Base-by-base conservation (phyloP, 345 rosid species). In the Eutrema japonicum region DNA sequence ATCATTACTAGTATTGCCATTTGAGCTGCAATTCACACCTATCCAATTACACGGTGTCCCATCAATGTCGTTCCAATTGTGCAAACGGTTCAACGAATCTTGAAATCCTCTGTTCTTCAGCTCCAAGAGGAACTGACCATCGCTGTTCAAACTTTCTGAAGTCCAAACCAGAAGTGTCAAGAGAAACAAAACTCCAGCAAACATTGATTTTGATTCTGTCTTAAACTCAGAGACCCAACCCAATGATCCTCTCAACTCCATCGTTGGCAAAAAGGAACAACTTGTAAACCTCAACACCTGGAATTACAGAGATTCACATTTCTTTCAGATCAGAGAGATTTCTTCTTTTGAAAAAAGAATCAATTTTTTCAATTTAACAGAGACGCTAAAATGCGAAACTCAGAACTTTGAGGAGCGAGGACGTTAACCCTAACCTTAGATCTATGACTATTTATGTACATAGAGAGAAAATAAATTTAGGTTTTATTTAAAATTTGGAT, bases 1-100 rank as follows among this genome's bases (percentile, higher is more conserved):
- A 72, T 74, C 33, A 38, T 36, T 13, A 26, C 11, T 63, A 63
- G 32, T 77, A 60, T 66, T 70, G 41, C 73, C 80, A 2, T 72
- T 40, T 68, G 82, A 81, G 83, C 92, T 85, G 85, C 99, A 95
- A 54, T 82, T 79, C 66, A 95, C 93, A 64, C 99, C 96, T 37
- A 64, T 72, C 99, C 99, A 95, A 12, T 63, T 54, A 76, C 99
- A 95, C 0, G 99, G 97, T 6, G 84, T 87, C 78, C 84, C 89
- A 43, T 90, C 97, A 40, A 38, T 68, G 18, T 81, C 54, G 16
- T 86, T 87, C 99, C 99, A 95, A 54, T 80, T 82, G 60, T 66
- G 75, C 14, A 95, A 85, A 79, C 70, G 69, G 58, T 75, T 76
- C 46, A 73, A 64, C 1, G 80, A 53, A 79, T 92, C 96, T 35